These are phyloP conservation scores for Mycena maculata DNA, from an alignment of 768 basidiomycete genomes.

Conservation along the genomic window DNA sequence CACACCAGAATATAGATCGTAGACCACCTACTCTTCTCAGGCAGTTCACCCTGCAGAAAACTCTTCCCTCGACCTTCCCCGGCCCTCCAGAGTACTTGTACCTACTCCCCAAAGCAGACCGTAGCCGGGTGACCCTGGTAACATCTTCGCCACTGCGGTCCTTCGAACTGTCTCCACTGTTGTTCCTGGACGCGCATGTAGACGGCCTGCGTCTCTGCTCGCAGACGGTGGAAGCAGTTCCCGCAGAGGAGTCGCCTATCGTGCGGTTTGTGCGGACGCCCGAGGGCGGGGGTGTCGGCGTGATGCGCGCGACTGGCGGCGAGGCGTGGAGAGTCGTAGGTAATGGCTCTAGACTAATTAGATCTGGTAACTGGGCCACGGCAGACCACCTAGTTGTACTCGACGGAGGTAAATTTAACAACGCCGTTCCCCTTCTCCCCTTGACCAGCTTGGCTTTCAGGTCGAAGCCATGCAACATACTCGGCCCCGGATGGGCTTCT, in stretches of 20 bases:
- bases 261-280: constrained; percentile 79
- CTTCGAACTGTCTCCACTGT: constrained; percentile 65
- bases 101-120: constrained; percentile 61
- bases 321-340: constrained; percentile 72
- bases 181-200: constrained; percentile 71
- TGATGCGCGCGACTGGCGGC: constrained; percentile 68
- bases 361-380: constrained; percentile 62
- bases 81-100: constrained; percentile 63
- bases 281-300: constrained; percentile 80
- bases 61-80: constrained; percentile 61
- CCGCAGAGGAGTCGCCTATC: constrained; percentile 65
- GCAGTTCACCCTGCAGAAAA: constrained; percentile 79
- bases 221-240: constrained; percentile 50
- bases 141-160: constrained; percentile 75
- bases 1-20: constrained; percentile 83
- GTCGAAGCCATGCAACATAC: constrained; percentile 68
- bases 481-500: constrained; percentile 57
- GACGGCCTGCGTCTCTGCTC: constrained; percentile 63
- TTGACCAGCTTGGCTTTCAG: constrained; percentile 37
- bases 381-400: constrained; percentile 80
- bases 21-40: constrained; percentile 86
- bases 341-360: constrained; percentile 59
- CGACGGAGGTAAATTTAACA: constrained; percentile 61
- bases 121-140: constrained; percentile 64
- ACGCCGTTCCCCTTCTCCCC: background rate